Conservation (phyloP, 495 filamentous ascomycete species). For the Penicillium macrosclerotiorum region DNA sequence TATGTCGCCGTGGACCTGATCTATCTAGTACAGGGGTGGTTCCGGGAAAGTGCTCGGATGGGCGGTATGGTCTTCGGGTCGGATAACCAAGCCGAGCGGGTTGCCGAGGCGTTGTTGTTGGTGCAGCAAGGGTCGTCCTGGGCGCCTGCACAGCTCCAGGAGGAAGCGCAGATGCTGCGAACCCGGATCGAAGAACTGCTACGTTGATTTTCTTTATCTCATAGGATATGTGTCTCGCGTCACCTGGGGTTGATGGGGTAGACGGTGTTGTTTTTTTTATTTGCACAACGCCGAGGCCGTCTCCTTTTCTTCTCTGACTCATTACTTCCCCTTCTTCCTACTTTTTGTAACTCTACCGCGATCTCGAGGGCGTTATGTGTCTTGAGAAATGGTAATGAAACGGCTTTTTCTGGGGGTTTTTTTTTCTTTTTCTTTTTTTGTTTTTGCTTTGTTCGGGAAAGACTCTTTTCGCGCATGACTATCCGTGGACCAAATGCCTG, state of each 20-base stretch:
- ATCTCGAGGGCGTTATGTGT: constrained; percentile 7
- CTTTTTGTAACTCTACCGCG: constrained; percentile 15
- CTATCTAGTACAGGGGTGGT: constrained; percentile 63
- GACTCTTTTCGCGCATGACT: too few relatives aligned
- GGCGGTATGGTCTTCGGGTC: constrained; percentile 54
- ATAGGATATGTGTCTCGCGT: not conserved
- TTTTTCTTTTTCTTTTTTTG: too few relatives aligned
- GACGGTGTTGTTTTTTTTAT: not conserved
- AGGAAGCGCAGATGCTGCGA: constrained; percentile 37
- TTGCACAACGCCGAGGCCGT: too few relatives aligned
- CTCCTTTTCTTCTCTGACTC: not conserved
- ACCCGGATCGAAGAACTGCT: constrained; percentile 44
- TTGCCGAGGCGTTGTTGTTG: constrained; percentile 46
- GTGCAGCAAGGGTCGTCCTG: constrained; percentile 37
- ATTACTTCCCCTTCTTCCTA: not conserved
- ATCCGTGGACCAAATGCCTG: too few relatives aligned
- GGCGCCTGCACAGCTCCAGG: constrained; percentile 6
- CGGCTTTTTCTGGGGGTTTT: not conserved
- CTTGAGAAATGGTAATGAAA: constrained; percentile 13
- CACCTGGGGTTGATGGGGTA: not conserved
- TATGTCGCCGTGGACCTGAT: constrained; percentile 61
- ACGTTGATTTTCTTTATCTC: constrained; percentile 24
- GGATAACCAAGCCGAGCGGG: constrained; percentile 45
- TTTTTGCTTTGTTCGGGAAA: too few relatives aligned
- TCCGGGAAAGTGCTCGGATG: constrained; percentile 54